Evolutionary conservation across 495 filamentous ascomycete species (phyloP).

Genomic region (Penicillium fimorum): DNA sequence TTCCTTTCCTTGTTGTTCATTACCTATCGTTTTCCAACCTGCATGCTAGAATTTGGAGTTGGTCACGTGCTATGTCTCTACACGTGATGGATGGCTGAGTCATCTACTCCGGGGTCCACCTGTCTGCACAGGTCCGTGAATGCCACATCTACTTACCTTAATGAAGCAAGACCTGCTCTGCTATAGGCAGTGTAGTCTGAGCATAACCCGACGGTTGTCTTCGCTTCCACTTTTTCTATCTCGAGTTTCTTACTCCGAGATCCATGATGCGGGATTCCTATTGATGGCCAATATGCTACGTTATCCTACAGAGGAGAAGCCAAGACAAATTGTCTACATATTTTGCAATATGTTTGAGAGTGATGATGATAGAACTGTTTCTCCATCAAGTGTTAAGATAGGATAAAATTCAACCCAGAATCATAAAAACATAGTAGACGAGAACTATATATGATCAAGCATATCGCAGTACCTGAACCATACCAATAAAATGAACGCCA

Average conservation of each 20-base stretch:
- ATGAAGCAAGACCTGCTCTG: neutral
- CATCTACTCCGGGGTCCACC: slow-evolving; percentile 1
- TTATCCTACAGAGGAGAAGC: neutral
- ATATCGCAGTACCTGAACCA: slow-evolving; percentile 11
- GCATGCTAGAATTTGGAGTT: neutral
- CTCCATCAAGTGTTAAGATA: slow-evolving; percentile 11
- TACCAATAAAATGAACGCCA: slow-evolving; percentile 24
- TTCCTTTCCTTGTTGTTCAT: neutral
- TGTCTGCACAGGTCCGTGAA: neutral
- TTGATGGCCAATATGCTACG: neutral
- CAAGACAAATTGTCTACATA: neutral
- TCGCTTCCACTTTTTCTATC: neutral
- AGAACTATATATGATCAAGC: slow-evolving; percentile 9
- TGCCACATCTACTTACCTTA: neutral
- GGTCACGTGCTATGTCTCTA: neutral
- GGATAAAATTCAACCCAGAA: slow-evolving; percentile 1
- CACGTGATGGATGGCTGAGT: neutral
- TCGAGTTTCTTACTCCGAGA: neutral
- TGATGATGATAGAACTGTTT: neutral
- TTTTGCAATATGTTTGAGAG: neutral
- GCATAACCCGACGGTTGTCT: neutral
- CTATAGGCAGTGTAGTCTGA: neutral
- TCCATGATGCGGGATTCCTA: neutral
- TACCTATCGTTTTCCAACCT: neutral
- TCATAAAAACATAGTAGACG: neutral